phyloP scores from a whole-genome alignment of 2,329 filamentous ascomycete species.

The Penicillium sp. region DNA sequence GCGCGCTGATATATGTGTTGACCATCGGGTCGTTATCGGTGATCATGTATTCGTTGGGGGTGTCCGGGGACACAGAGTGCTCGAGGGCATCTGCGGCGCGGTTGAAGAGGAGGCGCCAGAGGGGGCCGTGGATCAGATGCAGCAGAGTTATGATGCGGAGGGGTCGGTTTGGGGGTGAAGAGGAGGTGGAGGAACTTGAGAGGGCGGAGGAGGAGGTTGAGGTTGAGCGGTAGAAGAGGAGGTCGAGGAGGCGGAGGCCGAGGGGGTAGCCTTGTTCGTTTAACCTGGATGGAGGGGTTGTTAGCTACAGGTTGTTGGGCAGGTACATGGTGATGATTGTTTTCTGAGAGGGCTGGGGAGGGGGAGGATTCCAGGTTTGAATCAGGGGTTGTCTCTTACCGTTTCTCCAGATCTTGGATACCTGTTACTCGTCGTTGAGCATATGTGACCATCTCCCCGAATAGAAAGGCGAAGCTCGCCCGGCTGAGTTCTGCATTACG shows the following conservation, averaged over 20 bases:
- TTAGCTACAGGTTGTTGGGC: not conserved
- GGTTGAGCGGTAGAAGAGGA: slow-evolving; percentile 80
- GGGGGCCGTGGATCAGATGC: slow-evolving; percentile 88
- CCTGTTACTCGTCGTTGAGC: slow-evolving; percentile 87
- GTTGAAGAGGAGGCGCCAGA: slow-evolving; percentile 90
- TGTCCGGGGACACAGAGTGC: slow-evolving; percentile 76
- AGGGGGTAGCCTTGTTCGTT: slow-evolving; percentile 92
- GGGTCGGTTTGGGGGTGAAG: slow-evolving; percentile 70
- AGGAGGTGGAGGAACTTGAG: slow-evolving; percentile 74
- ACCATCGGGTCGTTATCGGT: slow-evolving; percentile 97
- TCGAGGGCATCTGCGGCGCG: slow-evolving; percentile 91
- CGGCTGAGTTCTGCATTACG: slow-evolving; percentile 87
- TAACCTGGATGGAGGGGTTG: slow-evolving; percentile 55
- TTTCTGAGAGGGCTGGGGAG: not conserved
- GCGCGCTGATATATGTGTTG: slow-evolving; percentile 89
- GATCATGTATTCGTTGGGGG: slow-evolving; percentile 97
- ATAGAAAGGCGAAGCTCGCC: slow-evolving; percentile 92
- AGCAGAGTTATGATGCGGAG: slow-evolving; percentile 87
- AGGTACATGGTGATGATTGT: not conserved
- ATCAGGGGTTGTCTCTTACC: slow-evolving; percentile 53
- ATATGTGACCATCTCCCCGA: slow-evolving; percentile 94
- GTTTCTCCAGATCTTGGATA: slow-evolving; percentile 89
- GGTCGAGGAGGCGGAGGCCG: slow-evolving; percentile 89
- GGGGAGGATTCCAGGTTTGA: not conserved
- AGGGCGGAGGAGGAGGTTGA: slow-evolving; percentile 81